Evolutionary conservation across 805 yeast species (phyloP).

Genomic region (Lachancea fermentati): DNA sequence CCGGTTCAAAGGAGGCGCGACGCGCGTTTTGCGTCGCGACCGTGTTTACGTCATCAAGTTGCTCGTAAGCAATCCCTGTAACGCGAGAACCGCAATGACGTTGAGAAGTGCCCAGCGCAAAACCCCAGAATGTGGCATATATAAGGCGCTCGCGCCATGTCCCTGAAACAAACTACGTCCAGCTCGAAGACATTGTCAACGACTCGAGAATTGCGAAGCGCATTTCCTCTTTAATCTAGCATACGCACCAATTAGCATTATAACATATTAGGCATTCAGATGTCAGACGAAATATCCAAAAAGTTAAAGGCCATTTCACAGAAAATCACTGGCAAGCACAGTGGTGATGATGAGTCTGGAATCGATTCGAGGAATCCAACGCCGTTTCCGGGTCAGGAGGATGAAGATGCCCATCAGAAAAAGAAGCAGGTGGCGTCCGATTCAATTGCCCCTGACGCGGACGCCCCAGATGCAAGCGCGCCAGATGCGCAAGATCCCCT

Average conservation of each 20-base stretch:
- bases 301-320: constrained; percentile 13
- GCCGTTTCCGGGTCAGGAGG: constrained; percentile 10
- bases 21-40: constrained; percentile 4
- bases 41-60: neutral
- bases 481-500: constrained; percentile 6
- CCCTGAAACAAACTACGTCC: too few species aligned
- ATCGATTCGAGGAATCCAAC: constrained; percentile 12
- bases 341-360: constrained; percentile 1
- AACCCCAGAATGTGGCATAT: constrained; percentile 1
- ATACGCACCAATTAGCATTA: too few species aligned
- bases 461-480: constrained; percentile 7
- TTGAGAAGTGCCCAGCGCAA: neutral
- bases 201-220: too few species aligned
- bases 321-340: constrained; percentile 8
- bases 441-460: constrained; percentile 2
- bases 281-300: constrained; percentile 15
- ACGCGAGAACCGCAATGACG: neutral
- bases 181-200: too few species aligned
- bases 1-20: constrained; percentile 2
- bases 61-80: neutral
- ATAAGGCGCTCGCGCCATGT: constrained; percentile 5
- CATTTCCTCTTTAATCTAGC: too few species aligned
- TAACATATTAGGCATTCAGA: neutral
- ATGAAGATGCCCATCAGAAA: neutral
- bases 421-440: neutral